These are phyloP conservation scores for Calonectria ilicicola DNA, from an alignment of 2,329 filamentous ascomycete genomes.

Conservation along the genomic window DNA sequence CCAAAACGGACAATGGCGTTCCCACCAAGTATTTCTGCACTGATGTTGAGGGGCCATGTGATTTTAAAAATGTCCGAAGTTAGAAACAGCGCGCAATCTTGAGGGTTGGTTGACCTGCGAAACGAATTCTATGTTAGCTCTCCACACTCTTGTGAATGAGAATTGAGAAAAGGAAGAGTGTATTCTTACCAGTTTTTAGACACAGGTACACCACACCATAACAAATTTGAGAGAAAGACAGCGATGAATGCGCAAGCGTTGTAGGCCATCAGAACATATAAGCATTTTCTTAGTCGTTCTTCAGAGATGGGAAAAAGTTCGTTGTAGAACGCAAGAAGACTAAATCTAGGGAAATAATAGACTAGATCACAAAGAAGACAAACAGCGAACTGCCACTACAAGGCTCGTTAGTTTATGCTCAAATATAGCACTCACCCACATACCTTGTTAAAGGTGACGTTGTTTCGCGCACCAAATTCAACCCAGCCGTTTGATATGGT, in stretches of 20 bases:
- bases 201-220: background rate
- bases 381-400: background rate
- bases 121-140: background rate
- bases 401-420: background rate
- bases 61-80: background rate
- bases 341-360: background rate
- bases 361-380: background rate
- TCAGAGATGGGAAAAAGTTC: background rate
- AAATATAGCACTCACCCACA: no score
- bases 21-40: background rate
- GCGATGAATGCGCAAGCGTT: background rate
- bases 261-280: background rate
- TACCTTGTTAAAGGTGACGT: background rate
- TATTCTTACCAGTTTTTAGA: background rate
- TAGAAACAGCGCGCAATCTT: background rate
- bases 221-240: background rate
- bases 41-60: background rate
- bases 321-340: background rate
- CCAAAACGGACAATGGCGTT: background rate
- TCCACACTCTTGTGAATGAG: background rate
- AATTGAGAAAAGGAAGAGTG: background rate
- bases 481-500: background rate
- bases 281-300: background rate
- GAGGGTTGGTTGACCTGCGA: background rate
- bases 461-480: background rate